Evolutionary conservation across 305 asterid genomes (phyloP), one percentile per base, ranked within the genome.

Genomic region (Plantago lanceolata): DNA sequence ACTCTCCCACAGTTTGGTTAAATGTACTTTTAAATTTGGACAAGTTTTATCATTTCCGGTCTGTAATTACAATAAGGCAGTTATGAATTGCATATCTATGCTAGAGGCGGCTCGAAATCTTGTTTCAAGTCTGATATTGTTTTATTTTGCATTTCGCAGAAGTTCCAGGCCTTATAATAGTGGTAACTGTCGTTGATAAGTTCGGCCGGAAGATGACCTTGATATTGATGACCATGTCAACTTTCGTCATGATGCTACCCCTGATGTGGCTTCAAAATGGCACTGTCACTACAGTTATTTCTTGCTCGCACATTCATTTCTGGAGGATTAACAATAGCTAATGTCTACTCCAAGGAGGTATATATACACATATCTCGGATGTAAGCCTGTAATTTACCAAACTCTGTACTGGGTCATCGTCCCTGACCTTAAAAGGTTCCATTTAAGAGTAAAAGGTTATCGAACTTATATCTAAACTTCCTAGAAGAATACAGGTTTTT

Each of bases 51-150:
- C n/a, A n/a, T n/a, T n/a, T n/a, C n/a, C n/a, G n/a, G n/a, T n/a
- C n/a, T n/a, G n/a, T n/a, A n/a, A n/a, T n/a, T n/a, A n/a, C n/a
- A n/a, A n/a, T n/a, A n/a, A n/a, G n/a, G 93, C 93, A 64, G 93
- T 87, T 83, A 71, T 5, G 16, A 76, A 31, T 31, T 69, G 78
- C 47, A 72, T 81, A 59, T 24, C 73, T 68, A 73, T 51, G 82
- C 70, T 37, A 31, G 0, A 31, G 37, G 28, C 28, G 28, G 28
- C 8, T 31, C 8, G 0, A 7, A 31, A 31, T 31, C 37, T 31
- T 31, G 8, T 79, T 51, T 79, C 82, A 75, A 81, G 45, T 58
- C 75, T 65, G 59, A 76, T 26, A 49, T 63, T 17, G 70, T 76
- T 47, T 16, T 77, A 26, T 48, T 77, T 21, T 20, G 14, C 14